Percentiles rank a stretch among this genome's conserved stretches.
Evolutionary conservation across 2,329 filamentous ascomycete genomes (phyloP).

Genomic region (Emericellopsis cladophorae): DNA sequence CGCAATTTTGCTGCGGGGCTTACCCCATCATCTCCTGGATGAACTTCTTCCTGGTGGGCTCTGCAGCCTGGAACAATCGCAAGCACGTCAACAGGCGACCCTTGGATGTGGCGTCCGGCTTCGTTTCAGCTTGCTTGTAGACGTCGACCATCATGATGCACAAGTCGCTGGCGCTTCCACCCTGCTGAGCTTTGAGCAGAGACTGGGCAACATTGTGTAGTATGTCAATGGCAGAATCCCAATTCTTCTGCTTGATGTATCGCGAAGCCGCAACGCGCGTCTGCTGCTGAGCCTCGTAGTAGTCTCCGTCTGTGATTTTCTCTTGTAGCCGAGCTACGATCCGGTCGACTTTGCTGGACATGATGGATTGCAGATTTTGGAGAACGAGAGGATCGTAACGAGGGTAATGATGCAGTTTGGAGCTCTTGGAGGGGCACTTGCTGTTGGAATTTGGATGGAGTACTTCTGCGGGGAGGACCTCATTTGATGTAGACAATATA

Average conservation of each 20-base stretch:
- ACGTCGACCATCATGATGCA: slow-evolving; percentile 81
- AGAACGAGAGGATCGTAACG: background rate
- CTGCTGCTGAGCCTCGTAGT: slow-evolving; percentile 98
- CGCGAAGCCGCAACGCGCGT: slow-evolving; percentile 89
- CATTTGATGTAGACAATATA: no score
- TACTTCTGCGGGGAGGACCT: no score
- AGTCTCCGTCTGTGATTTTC: slow-evolving; percentile 83
- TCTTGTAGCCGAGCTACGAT: slow-evolving; percentile 60
- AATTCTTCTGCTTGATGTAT: slow-evolving; percentile 82
- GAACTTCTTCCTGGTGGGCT: slow-evolving; percentile 89
- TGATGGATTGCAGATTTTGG: slow-evolving; percentile 6
- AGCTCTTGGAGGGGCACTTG: no score
- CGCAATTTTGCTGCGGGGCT: slow-evolving; percentile 9
- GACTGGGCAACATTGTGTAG: slow-evolving; percentile 74
- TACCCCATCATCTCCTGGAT: slow-evolving; percentile 73
- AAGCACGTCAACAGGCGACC: slow-evolving; percentile 67
- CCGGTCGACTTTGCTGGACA: slow-evolving; percentile 27
- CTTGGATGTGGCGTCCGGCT: slow-evolving; percentile 61
- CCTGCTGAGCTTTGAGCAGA: slow-evolving; percentile 83
- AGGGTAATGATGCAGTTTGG: no score
- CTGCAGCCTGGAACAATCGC: slow-evolving; percentile 65
- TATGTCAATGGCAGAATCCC: slow-evolving; percentile 74
- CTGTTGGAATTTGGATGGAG: no score
- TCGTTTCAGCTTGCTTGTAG: slow-evolving; percentile 75
- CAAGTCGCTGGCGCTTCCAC: slow-evolving; percentile 83